These are phyloP conservation scores for Austroboletus festivus DNA, from an alignment of 768 basidiomycete genomes.

Conservation along the genomic window DNA sequence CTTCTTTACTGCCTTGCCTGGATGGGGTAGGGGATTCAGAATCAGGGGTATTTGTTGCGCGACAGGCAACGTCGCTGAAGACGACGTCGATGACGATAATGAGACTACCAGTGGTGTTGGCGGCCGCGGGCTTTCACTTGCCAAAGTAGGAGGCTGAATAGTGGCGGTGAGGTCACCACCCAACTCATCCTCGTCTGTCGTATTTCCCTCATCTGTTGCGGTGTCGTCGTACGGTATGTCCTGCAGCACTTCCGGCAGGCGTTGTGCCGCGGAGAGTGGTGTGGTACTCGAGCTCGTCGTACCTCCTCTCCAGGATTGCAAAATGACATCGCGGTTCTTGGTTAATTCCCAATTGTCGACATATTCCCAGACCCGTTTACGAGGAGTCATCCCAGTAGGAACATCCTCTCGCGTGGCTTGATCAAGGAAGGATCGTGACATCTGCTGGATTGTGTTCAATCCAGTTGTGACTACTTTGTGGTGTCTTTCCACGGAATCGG, in stretches of 20 bases:
- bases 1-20: slow-evolving; percentile 22
- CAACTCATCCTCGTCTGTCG: slow-evolving; percentile 6
- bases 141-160: slow-evolving; percentile 6
- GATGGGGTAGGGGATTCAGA: no score
- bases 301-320: slow-evolving; percentile 49
- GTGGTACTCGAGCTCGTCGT: slow-evolving; percentile 33
- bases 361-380: slow-evolving; percentile 70
- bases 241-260: slow-evolving; percentile 31
- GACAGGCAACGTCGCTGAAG: slow-evolving; percentile 30
- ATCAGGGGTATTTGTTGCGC: slow-evolving; percentile 12
- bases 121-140: slow-evolving; percentile 11
- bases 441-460: slow-evolving; percentile 48
- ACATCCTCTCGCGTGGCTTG: slow-evolving; percentile 61
- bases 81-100: slow-evolving; percentile 38
- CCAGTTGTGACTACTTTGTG: slow-evolving; percentile 40
- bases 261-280: slow-evolving; percentile 38
- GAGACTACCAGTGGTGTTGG: slow-evolving; percentile 28
- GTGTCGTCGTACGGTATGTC: no score
- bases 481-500: slow-evolving; percentile 42
- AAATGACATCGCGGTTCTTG: slow-evolving; percentile 54
- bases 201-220: slow-evolving; percentile 25
- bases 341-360: slow-evolving; percentile 72
- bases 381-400: slow-evolving; percentile 72
- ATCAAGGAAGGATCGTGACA: slow-evolving; percentile 49
- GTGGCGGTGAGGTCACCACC: slow-evolving; percentile 22